Conservation (phyloP, 768 basidiomycete genomes). For the Hericium erinaceus region DNA sequence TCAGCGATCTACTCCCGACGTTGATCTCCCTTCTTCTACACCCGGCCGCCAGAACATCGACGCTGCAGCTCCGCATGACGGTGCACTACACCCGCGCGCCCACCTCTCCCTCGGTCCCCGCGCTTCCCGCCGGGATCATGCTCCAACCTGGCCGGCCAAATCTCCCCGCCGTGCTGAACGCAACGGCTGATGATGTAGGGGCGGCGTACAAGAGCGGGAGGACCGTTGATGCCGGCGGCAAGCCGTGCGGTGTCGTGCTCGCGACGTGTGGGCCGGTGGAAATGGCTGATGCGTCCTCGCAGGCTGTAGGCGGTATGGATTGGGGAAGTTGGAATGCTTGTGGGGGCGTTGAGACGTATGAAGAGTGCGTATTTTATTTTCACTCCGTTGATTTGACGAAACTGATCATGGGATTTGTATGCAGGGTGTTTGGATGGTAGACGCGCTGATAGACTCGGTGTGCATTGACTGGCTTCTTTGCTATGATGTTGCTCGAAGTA, state of each 20-base stretch:
- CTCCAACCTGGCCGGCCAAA: constrained; percentile 22
- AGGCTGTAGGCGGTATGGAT: constrained; percentile 27
- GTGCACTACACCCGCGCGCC: background rate
- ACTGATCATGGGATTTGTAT: background rate
- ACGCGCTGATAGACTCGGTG: background rate
- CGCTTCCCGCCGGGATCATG: constrained; percentile 19
- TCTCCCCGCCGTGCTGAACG: constrained; percentile 12
- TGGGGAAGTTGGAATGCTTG: constrained; percentile 17
- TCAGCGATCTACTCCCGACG: background rate
- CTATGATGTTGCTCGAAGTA: too few relatives aligned
- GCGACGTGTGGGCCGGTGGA: constrained; percentile 33
- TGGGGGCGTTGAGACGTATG: constrained; percentile 14
- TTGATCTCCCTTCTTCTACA: background rate
- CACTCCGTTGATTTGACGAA: background rate
- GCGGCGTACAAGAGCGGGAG: constrained; percentile 11
- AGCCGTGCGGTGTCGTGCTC: constrained; percentile 27
- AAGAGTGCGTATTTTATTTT: constrained; percentile 7
- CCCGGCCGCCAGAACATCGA: background rate
- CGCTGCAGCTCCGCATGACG: background rate
- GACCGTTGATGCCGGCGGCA: background rate
- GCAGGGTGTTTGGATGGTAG: background rate
- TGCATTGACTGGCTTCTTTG: background rate
- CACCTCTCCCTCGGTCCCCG: background rate
- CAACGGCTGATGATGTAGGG: constrained; percentile 17
- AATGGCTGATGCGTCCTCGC: constrained; percentile 28